phyloP scores from a whole-genome alignment of 2,329 filamentous ascomycete genomes.

The Calycina marina region DNA sequence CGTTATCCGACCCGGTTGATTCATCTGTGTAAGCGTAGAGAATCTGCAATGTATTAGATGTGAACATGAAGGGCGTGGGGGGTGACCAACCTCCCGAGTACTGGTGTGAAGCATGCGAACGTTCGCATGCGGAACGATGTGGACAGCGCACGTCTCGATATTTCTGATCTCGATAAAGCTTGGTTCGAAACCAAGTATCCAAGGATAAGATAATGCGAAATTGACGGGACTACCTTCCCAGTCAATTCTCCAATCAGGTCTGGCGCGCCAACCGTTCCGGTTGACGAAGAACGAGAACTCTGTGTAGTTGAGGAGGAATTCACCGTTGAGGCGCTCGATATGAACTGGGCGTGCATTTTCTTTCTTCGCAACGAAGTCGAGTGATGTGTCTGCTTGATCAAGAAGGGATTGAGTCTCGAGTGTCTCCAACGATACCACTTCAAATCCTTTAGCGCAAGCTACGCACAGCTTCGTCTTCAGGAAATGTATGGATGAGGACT shows the following conservation, averaged over 20 bases:
- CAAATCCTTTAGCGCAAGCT: conserved; percentile 87
- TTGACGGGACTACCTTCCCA: conserved; percentile 91
- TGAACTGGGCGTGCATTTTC: conserved; percentile 92
- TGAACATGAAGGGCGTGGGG: too few species aligned
- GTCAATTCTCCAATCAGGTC: conserved; percentile 91
- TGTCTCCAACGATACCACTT: conserved; percentile 91
- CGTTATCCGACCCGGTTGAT: conserved; percentile 77
- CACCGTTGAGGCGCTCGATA: conserved; percentile 90
- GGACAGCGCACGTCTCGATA: conserved; percentile 86
- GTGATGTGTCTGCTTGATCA: conserved; percentile 92
- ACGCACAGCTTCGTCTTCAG: conserved; percentile 93
- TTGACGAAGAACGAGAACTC: conserved; percentile 99
- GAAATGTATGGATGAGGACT: conserved; percentile 97
- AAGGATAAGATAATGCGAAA: conserved; percentile 91
- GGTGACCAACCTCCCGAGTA: conserved; percentile 76
- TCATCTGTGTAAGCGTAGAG: conserved; percentile 97
- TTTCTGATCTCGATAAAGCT: conserved; percentile 96
- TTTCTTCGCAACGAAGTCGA: conserved; percentile 90
- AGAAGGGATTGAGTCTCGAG: conserved; percentile 96
- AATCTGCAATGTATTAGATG: conserved; percentile 48
- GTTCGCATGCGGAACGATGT: conserved; percentile 92
- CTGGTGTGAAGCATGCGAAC: conserved; percentile 96
- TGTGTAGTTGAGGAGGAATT: conserved; percentile 95
- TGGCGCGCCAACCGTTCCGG: conserved; percentile 89
- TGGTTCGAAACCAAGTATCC: conserved; percentile 91